Percentiles rank a stretch among this genome's conserved stretches.
phyloP scores from a whole-genome alignment of 257 asterid species.

The Solanum raphanifolium region DNA sequence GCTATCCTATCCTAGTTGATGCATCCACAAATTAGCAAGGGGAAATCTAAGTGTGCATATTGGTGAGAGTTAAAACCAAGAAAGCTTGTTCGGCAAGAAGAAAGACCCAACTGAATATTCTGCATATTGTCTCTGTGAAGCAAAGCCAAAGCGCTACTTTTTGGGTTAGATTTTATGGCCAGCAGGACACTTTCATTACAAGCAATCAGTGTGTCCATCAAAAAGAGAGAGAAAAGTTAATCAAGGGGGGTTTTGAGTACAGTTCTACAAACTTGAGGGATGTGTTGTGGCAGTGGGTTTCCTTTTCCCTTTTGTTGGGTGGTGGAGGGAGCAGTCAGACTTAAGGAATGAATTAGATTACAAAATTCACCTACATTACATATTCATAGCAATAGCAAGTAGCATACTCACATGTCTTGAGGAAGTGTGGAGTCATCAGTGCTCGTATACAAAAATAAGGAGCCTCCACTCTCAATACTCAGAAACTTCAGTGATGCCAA shows the following conservation, averaged over 20 bases:
- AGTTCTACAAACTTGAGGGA: neutral
- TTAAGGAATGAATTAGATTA: neutral
- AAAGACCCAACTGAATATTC: neutral
- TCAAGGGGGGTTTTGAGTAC: neutral
- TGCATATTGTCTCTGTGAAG: neutral
- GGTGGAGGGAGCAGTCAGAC: neutral
- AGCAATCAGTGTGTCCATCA: neutral
- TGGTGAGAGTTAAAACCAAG: neutral
- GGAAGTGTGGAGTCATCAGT: slow-evolving; percentile 99
- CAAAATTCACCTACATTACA: neutral
- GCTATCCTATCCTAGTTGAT: neutral
- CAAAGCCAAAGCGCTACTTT: neutral
- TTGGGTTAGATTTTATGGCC: neutral
- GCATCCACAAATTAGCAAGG: neutral
- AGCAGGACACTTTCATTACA: neutral
- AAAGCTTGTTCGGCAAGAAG: neutral
- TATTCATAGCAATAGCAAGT: neutral
- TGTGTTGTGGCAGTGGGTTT: neutral
- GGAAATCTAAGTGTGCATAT: neutral
- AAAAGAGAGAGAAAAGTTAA: neutral
- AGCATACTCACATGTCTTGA: slow-evolving; percentile 86
- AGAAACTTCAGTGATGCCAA: slow-evolving; percentile 94
- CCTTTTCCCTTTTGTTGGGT: neutral
- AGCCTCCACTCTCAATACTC: slow-evolving; percentile 98
- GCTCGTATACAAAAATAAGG: slow-evolving; percentile 80